Evolutionary conservation across 352 stramenopile genomes (phyloP), one percentile per base, ranked within the genome.

Genomic region (Pythium dissotocum): DNA sequence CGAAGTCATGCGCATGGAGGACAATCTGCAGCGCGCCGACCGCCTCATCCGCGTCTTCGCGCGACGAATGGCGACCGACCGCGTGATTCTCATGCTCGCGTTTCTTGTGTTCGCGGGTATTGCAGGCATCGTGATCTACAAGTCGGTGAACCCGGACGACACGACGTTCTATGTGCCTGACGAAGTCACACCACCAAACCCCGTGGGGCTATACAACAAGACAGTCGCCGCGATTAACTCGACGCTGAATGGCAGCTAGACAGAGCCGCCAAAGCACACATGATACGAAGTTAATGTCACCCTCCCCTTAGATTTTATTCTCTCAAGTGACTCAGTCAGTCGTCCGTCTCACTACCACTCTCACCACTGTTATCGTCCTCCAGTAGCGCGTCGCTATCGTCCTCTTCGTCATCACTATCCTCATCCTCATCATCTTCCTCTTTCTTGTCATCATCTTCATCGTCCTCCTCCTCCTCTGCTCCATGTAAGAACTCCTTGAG

Each of bases 1-100:
- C 65, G 82, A 93, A 14, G 88, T 96, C 28, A 93, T 94, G 88
- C 82, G 84, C 53, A 94, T 94, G 66, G 88, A 96, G 36, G 85
- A 94, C 71, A 85, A 75, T 42, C 63, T 96, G 4, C 70, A 80
- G 64, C 86, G 86, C n/a, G 88, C 88, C 33, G 86, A 94, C 73
- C 88, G 85, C 62, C 82, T 94, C 24, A 90, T 96, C 32, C 82
- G 85, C 26, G 87, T 85, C 12, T 94, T 96, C 49, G 84, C 84
- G 18, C 76, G 88, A 18, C 80, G 88, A 21, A 94, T 94, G 86
- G 87, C 86, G 13, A 94, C 88, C 16, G 83, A 96, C 58, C 80
- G 83, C 66, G 74, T 96, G 49, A 93, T 96, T 59, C 64, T 94
- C 53, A 72, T 94, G 40, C 85, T 93, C 55, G 80, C 85, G 26